phyloP scores from a whole-genome alignment of 2,329 filamentous ascomycete genomes.

The Fusarium luffae region DNA sequence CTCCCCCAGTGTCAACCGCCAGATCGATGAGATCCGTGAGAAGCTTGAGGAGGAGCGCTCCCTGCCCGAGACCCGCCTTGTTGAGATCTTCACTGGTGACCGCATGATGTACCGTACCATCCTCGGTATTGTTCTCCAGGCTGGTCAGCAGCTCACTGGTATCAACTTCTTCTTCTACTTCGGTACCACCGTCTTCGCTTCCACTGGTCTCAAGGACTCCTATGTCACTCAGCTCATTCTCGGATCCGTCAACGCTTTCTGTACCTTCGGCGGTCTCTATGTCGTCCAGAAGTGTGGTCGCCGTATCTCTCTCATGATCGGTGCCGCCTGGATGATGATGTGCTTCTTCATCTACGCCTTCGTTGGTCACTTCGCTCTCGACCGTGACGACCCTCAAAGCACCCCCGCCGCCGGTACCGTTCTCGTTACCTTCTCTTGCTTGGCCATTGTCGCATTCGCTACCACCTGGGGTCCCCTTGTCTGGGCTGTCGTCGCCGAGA shows the following conservation, averaged over 20 bases:
- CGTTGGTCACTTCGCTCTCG: constrained; percentile 59
- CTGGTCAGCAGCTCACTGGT: constrained; percentile 75
- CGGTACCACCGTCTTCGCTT: constrained; percentile 72
- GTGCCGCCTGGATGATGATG: constrained; percentile 69
- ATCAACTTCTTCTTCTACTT: constrained; percentile 73
- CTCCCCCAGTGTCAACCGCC: constrained; percentile 55
- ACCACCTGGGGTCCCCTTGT: constrained; percentile 77
- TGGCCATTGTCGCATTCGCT: constrained; percentile 75
- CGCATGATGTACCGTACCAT: constrained; percentile 73
- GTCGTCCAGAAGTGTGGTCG: constrained; percentile 74
- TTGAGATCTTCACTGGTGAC: constrained; percentile 75
- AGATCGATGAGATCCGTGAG: constrained; percentile 63
- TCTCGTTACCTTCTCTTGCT: constrained; percentile 75
- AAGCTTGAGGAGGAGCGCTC: constrained; percentile 60
- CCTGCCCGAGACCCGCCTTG: constrained; percentile 59
- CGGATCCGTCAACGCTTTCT: constrained; percentile 73
- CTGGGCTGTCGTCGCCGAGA: constrained; percentile 73
- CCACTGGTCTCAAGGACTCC: constrained; percentile 72
- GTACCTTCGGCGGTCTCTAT: constrained; percentile 73
- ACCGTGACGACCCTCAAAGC: constrained; percentile 55
- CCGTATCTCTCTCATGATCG: constrained; percentile 70
- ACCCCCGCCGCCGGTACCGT: constrained; percentile 64
- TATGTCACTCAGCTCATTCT: constrained; percentile 77
- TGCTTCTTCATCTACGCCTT: constrained; percentile 65
- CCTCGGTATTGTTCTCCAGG: constrained; percentile 71